Evolutionary conservation across 176 grass and related monocot genomes (phyloP).

Genomic region (Echinochloa phyllopogon): DNA sequence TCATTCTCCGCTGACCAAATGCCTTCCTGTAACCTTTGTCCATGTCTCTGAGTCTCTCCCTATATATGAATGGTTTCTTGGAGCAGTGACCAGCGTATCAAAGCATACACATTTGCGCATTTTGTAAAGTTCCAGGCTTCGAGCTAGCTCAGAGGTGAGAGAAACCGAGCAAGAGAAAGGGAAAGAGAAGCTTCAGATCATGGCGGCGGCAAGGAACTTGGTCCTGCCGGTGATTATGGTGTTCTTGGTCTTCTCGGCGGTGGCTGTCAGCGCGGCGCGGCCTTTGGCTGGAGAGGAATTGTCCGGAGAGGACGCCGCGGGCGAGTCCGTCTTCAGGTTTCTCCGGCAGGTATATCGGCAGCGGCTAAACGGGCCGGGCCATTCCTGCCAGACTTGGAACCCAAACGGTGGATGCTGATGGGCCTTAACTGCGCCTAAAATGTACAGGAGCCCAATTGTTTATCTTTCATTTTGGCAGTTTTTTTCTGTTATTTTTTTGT

Average conservation of each 20-base stretch:
- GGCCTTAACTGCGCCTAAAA: not conserved
- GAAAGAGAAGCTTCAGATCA: not conserved
- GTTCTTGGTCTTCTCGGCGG: slow-evolving; percentile 34
- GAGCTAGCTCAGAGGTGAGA: not conserved
- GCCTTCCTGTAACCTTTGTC: not conserved
- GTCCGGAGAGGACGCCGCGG: slow-evolving; percentile 4
- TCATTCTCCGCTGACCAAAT: not conserved
- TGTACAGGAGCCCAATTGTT: not conserved
- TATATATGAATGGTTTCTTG: slow-evolving; percentile 20
- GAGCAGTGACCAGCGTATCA: not conserved
- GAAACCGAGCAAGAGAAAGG: not conserved
- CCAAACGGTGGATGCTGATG: slow-evolving; percentile 46
- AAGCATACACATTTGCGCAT: not conserved
- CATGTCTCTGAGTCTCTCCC: not conserved
- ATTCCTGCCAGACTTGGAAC: slow-evolving; percentile 40
- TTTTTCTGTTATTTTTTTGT: not conserved
- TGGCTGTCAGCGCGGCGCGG: slow-evolving; percentile 10
- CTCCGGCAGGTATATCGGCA: slow-evolving; percentile 44
- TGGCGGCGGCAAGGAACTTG: slow-evolving; percentile 26
- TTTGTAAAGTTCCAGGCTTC: no score
- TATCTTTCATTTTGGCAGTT: not conserved
- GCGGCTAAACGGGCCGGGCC: slow-evolving; percentile 12
- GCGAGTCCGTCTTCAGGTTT: slow-evolving; percentile 31
- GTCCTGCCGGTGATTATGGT: slow-evolving; percentile 26
- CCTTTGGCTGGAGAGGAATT: slow-evolving; percentile 29